Percentiles rank a stretch among this genome's conserved stretches.
These are phyloP conservation scores for Boletus huronensis DNA, from an alignment of 768 basidiomycete genomes.

Conservation along the genomic window DNA sequence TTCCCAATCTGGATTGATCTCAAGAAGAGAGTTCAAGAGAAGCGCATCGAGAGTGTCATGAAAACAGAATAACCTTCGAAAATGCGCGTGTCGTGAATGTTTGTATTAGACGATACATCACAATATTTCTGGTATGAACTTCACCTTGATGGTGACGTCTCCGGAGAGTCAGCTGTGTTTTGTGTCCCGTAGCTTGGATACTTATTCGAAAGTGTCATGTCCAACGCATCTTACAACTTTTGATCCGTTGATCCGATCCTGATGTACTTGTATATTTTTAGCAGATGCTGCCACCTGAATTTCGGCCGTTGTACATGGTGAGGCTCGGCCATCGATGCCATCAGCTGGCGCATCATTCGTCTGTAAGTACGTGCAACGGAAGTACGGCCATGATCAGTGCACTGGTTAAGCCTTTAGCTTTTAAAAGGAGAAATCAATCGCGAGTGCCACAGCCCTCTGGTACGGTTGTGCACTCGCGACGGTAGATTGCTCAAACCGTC, in stretches of 20 bases:
- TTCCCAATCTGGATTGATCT: slow-evolving; percentile 53
- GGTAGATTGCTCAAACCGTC: not conserved
- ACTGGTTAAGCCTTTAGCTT: not conserved
- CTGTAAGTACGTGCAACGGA: not conserved
- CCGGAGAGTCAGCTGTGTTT: not conserved
- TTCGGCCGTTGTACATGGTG: not conserved
- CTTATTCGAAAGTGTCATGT: not conserved
- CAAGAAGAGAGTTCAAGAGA: slow-evolving; percentile 55
- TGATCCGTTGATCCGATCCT: not conserved
- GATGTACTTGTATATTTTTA: no score
- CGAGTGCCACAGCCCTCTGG: not conserved
- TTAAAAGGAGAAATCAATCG: not conserved
- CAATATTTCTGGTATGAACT: not conserved
- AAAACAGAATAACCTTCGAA: slow-evolving; percentile 49
- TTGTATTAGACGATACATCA: not conserved
- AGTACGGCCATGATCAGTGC: not conserved
- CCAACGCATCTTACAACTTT: no score
- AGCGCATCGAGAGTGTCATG: slow-evolving; percentile 78
- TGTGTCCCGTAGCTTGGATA: not conserved
- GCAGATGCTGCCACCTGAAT: not conserved
- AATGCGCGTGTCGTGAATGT: not conserved
- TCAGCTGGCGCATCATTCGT: not conserved
- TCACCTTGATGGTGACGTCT: not conserved
- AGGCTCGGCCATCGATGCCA: not conserved
- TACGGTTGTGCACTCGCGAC: not conserved